phyloP scores from a whole-genome alignment of 2,329 filamentous ascomycete genomes.

The Biscogniauxia marginata region DNA sequence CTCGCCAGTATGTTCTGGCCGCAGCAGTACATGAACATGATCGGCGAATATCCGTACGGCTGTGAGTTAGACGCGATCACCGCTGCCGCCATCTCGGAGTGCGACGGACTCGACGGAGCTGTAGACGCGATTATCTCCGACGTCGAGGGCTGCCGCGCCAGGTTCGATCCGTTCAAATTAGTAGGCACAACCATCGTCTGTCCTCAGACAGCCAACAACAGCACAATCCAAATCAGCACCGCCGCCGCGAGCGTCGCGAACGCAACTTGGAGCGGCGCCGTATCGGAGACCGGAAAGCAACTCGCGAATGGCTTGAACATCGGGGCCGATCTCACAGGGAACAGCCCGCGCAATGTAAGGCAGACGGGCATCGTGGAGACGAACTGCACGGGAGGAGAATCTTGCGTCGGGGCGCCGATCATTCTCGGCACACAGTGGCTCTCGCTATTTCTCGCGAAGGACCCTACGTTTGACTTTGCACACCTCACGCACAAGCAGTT shows the following conservation, averaged over 20 bases:
- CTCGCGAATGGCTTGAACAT: conserved; percentile 5
- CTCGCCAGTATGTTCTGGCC: conserved; percentile 17
- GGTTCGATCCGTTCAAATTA: conserved; percentile 15
- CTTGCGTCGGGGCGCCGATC: conserved; percentile 1
- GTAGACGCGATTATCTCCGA: conserved; percentile 40
- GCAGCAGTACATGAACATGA: conserved; percentile 32
- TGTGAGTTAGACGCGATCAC: conserved; percentile 38
- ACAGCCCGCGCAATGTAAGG: neutral
- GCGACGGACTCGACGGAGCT: conserved; percentile 40
- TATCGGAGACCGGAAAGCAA: neutral
- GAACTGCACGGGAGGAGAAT: conserved; percentile 1
- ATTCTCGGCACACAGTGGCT: conserved; percentile 9
- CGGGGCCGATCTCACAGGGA: conserved; percentile 9
- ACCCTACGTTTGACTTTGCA: conserved; percentile 3
- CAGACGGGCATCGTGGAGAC: neutral
- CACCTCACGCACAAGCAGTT: conserved; percentile 10
- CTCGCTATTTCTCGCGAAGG: conserved; percentile 7
- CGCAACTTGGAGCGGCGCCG: conserved; percentile 9
- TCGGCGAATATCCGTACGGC: conserved; percentile 30
- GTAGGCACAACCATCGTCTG: conserved; percentile 4
- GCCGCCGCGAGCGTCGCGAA: conserved; percentile 6
- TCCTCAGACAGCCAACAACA: neutral
- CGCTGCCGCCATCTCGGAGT: conserved; percentile 24
- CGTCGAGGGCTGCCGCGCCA: conserved; percentile 31
- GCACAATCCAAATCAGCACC: conserved; percentile 3